phyloP scores from a whole-genome alignment of 169 alveolate species.

The Cryptosporidium parvum region DNA sequence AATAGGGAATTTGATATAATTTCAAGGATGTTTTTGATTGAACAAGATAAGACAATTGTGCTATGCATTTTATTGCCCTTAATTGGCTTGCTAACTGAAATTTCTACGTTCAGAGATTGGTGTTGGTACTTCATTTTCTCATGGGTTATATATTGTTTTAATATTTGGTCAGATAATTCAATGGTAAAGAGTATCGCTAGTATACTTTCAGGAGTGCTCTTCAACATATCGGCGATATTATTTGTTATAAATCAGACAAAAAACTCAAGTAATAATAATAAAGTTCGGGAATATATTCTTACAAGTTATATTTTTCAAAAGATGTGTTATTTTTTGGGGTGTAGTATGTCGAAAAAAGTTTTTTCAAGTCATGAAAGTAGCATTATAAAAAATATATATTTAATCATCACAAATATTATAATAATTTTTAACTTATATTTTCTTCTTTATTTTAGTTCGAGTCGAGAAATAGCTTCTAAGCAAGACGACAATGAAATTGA shows the following conservation, averaged over 20 bases:
- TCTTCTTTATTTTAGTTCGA: conserved; percentile 1
- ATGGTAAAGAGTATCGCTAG: not conserved
- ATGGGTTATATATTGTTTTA: conserved; percentile 7
- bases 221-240: conserved; percentile 37
- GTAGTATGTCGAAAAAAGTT: not conserved
- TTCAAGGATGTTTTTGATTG: conserved; percentile 1
- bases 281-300: not conserved
- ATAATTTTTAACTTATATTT: not conserved
- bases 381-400: not conserved
- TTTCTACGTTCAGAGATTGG: conserved; percentile 22
- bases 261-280: not conserved
- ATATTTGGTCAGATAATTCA: conserved; percentile 20
- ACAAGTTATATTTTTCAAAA: conserved; percentile 20
- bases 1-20: conserved; percentile 30
- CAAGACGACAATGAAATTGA: conserved; percentile 27
- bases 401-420: not conserved
- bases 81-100: conserved; percentile 38
- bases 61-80: conserved; percentile 58
- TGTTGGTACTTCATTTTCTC: conserved; percentile 24
- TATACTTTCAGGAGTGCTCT: conserved; percentile 32
- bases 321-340: conserved; percentile 17
- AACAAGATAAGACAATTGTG: not conserved
- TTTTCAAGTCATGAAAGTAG: not conserved
- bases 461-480: not conserved
- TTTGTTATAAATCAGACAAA: conserved; percentile 15